These are phyloP conservation scores for Lepidium aucheri DNA, from an alignment of 345 rosid genomes.

Conservation along the genomic window DNA sequence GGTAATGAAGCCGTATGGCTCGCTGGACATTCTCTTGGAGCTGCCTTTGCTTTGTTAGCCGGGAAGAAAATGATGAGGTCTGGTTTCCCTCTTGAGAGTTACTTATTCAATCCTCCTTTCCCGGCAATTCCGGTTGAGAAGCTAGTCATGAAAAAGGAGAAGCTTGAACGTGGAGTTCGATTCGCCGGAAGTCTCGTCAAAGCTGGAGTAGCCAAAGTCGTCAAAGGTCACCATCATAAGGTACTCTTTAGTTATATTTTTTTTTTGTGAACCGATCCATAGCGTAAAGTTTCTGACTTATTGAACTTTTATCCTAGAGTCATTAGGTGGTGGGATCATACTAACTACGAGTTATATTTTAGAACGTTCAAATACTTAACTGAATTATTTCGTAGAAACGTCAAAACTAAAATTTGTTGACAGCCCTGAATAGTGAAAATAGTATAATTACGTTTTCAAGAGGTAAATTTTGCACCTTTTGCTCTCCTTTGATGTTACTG, in stretches of 20 bases:
- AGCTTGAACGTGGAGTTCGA: slow-evolving; percentile 32
- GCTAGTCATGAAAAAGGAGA: slow-evolving; percentile 18
- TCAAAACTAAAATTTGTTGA: too few relatives aligned
- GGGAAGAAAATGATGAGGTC: slow-evolving; percentile 37
- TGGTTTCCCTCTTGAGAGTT: slow-evolving; percentile 31
- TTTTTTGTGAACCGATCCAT: too few relatives aligned
- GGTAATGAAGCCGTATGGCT: slow-evolving; percentile 35
- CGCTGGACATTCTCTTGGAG: slow-evolving; percentile 56
- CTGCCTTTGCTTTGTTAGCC: slow-evolving; percentile 41
- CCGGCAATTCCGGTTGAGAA: slow-evolving; percentile 34
- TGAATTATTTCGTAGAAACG: too few relatives aligned
- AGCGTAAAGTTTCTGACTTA: too few relatives aligned
- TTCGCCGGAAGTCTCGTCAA: slow-evolving; percentile 33
- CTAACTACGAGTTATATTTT: too few relatives aligned
- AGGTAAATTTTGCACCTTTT: too few relatives aligned
- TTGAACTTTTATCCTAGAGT: too few relatives aligned
- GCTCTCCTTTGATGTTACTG: too few relatives aligned
- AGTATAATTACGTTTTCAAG: too few relatives aligned
- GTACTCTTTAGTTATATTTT: not conserved
- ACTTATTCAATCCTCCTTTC: slow-evolving; percentile 53
- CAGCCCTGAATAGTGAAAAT: too few relatives aligned
- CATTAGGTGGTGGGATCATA: too few relatives aligned
- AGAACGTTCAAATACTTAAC: too few relatives aligned
- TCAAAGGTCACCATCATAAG: not conserved
- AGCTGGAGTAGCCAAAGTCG: slow-evolving; percentile 30